These are phyloP conservation scores for Calonectria pseudoreteaudii DNA, from an alignment of 2,329 filamentous ascomycete species.

Conservation along the genomic window DNA sequence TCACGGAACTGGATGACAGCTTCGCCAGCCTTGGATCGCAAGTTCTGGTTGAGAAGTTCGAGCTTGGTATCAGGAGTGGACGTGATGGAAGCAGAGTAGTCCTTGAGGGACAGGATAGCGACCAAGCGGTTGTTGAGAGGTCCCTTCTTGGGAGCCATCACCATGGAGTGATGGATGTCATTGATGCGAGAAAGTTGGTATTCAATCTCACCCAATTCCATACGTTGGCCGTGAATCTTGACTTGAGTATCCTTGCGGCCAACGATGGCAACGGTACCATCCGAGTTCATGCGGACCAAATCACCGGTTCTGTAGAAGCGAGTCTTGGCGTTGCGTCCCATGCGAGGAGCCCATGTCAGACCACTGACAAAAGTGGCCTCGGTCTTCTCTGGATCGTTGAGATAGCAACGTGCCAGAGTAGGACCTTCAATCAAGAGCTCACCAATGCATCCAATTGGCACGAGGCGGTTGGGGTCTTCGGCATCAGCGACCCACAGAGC, in stretches of 20 bases:
- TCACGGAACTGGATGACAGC: conserved; percentile 12
- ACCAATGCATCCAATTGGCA: conserved; percentile 2
- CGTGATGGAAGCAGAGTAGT: neutral
- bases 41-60: neutral
- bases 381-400: neutral
- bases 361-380: neutral
- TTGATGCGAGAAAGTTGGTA: conserved; percentile 64
- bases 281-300: conserved; percentile 53
- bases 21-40: neutral
- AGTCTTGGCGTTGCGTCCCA: neutral
- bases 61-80: neutral
- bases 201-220: conserved; percentile 58
- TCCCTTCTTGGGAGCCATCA: conserved; percentile 49
- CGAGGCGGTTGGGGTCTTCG: neutral
- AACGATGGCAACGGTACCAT: conserved; percentile 55
- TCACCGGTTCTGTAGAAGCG: conserved; percentile 60
- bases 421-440: neutral
- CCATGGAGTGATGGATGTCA: conserved; percentile 61
- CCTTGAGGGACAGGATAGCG: conserved; percentile 25
- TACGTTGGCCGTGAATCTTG: conserved; percentile 58
- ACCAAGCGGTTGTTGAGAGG: conserved; percentile 28
- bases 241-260: conserved; percentile 60
- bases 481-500: neutral
- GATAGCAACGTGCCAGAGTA: neutral
- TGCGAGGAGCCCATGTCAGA: neutral